Percentiles rank a stretch among this genome's conserved stretches.
These are phyloP conservation scores for Coemansia biformis DNA, from an alignment of 192 early-diverging fungal genomes.

Conservation along the genomic window DNA sequence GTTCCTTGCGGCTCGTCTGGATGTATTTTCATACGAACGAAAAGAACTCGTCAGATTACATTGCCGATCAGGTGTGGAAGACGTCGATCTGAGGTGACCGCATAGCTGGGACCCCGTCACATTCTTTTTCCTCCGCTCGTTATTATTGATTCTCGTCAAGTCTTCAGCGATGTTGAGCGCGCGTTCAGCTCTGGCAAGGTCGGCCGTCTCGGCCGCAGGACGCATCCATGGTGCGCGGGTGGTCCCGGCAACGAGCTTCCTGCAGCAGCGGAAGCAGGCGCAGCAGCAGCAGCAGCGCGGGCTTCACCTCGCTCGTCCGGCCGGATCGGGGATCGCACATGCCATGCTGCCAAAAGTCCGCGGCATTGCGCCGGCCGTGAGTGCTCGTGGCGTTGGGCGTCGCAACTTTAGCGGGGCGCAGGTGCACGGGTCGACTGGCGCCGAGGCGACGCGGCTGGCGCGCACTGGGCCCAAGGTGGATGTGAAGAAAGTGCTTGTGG, in stretches of 20 bases:
- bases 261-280: not conserved
- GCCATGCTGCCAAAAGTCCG: not conserved
- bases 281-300: not conserved
- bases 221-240: not conserved
- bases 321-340: not conserved
- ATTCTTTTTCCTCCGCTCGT: too few species aligned
- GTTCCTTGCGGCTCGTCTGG: too few species aligned
- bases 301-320: not conserved
- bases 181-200: slow-evolving; percentile 11
- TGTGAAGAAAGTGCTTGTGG: slow-evolving; percentile 84
- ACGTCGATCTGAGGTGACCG: slow-evolving; percentile 23
- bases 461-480: slow-evolving; percentile 49
- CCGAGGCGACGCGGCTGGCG: slow-evolving; percentile 38
- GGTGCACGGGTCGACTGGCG: slow-evolving; percentile 16
- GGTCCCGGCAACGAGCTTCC: too few species aligned
- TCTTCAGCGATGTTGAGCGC: slow-evolving; percentile 26
- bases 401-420: slow-evolving; percentile 29
- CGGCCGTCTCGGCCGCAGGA: slow-evolving; percentile 1
- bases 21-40: slow-evolving; percentile 46
- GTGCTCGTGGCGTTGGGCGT: slow-evolving; percentile 18
- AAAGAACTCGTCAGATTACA: slow-evolving; percentile 47
- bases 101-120: too few species aligned
- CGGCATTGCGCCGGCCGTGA: not conserved
- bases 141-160: too few species aligned
- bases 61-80: slow-evolving; percentile 52